A percentile compares a stretch with the other conserved stretches of the same genome.
Evolutionary conservation across 108 stramenopile genomes (phyloP).

Genomic region (Pseudonitzschia multistriata): DNA sequence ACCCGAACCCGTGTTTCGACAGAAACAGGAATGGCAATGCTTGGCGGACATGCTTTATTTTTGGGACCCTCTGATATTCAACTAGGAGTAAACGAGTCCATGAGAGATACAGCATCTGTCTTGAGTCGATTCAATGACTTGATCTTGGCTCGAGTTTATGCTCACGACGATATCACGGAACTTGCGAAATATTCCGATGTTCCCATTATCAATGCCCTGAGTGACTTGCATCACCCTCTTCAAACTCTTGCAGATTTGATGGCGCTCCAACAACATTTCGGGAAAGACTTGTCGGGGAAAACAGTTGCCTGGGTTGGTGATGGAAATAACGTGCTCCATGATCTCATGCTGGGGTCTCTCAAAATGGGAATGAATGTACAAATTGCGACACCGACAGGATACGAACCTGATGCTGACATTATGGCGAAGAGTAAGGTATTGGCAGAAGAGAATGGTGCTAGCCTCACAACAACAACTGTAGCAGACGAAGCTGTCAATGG

Average conservation of each 20-base stretch:
- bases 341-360: conserved; percentile 90
- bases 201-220: conserved; percentile 96
- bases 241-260: conserved; percentile 96
- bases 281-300: conserved; percentile 65
- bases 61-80: conserved; percentile 93
- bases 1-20: conserved; percentile 96
- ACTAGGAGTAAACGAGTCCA: conserved; percentile 94
- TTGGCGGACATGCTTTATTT: conserved; percentile 95
- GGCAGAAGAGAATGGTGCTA: conserved; percentile 56
- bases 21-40: conserved; percentile 91
- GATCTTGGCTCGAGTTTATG: conserved; percentile 92
- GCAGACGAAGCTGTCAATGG: conserved; percentile 87
- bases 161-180: conserved; percentile 80
- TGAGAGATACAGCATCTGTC: conserved; percentile 89
- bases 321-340: conserved; percentile 97
- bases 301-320: conserved; percentile 98
- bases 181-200: conserved; percentile 81
- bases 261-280: conserved; percentile 93
- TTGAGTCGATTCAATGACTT: conserved; percentile 90
- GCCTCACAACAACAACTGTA: conserved; percentile 63
- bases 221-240: conserved; percentile 94
- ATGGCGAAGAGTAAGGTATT: conserved; percentile 58
- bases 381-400: conserved; percentile 90
- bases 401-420: conserved; percentile 77
- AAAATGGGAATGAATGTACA: conserved; percentile 93